These are phyloP conservation scores for Phlegmacium glaucopus DNA, from an alignment of 768 basidiomycete genomes.

Conservation along the genomic window DNA sequence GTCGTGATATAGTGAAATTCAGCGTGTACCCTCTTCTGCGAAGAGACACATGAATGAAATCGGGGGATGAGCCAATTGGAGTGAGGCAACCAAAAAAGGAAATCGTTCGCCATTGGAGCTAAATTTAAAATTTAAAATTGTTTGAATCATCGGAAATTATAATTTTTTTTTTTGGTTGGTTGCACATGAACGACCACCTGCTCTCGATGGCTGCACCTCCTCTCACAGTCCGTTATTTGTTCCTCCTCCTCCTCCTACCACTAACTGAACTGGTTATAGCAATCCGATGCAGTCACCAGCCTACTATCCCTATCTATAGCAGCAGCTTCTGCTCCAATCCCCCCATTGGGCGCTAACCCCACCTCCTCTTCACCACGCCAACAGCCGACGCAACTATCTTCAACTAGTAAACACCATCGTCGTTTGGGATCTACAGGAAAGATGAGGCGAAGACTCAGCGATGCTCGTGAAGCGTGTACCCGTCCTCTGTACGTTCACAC, in stretches of 20 bases:
- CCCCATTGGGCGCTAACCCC: background rate
- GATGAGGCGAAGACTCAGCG: slow-evolving; percentile 68
- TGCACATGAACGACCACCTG: too few relatives aligned
- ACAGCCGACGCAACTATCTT: slow-evolving; percentile 25
- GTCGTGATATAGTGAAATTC: too few relatives aligned
- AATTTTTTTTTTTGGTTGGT: too few relatives aligned
- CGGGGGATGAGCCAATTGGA: too few relatives aligned
- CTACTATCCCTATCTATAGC: slow-evolving; percentile 69
- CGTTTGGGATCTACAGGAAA: slow-evolving; percentile 70
- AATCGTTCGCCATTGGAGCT: too few relatives aligned
- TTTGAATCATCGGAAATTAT: too few relatives aligned
- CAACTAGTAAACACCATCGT: slow-evolving; percentile 52
- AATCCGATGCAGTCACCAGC: slow-evolving; percentile 47
- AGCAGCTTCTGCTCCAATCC: slow-evolving; percentile 48
- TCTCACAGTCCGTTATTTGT: background rate
- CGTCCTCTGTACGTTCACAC: slow-evolving; percentile 62
- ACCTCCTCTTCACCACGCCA: slow-evolving; percentile 13
- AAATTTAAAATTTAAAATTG: too few relatives aligned
- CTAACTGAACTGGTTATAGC: slow-evolving; percentile 19
- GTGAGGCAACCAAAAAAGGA: too few relatives aligned
- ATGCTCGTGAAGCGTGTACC: slow-evolving; percentile 73
- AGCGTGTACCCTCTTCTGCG: too few relatives aligned
- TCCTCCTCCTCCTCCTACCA: background rate
- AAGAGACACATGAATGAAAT: too few relatives aligned
- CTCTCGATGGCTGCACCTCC: background rate